A percentile compares a stretch with the other conserved stretches of the same genome.
Conservation (phyloP, 306 rosid genomes). For the Quercus ilex region DNA sequence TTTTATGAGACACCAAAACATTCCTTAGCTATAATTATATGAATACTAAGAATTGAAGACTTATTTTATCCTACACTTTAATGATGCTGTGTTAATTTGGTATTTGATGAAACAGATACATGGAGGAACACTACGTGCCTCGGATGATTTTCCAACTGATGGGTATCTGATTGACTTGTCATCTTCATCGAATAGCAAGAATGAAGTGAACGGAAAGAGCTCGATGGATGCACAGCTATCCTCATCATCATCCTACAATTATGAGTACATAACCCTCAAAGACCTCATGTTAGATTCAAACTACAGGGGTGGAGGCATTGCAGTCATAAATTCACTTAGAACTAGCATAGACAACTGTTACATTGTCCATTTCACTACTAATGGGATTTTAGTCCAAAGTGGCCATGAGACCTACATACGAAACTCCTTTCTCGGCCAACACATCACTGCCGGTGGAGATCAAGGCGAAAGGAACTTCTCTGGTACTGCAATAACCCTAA, state of each 20-base stretch:
- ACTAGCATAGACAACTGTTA: slow-evolving; percentile 80
- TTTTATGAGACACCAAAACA: not conserved
- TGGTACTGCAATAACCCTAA: slow-evolving; percentile 67
- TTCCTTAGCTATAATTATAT: not conserved
- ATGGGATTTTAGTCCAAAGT: slow-evolving; percentile 58
- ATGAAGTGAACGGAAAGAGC: slow-evolving; percentile 2
- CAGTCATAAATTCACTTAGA: slow-evolving; percentile 73
- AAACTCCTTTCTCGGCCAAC: slow-evolving; percentile 83
- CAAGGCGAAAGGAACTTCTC: slow-evolving; percentile 56
- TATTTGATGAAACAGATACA: slow-evolving; percentile 55
- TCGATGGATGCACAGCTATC: slow-evolving; percentile 23
- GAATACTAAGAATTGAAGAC: not conserved
- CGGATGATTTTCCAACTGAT: slow-evolving; percentile 53
- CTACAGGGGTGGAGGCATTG: slow-evolving; percentile 81
- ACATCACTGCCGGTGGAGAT: slow-evolving; percentile 79
- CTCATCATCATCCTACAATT: slow-evolving; percentile 62
- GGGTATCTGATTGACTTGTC: slow-evolving; percentile 72
- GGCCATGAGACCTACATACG: slow-evolving; percentile 93
- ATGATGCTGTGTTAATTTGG: not conserved
- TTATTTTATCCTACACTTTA: not conserved
- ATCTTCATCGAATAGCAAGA: slow-evolving; percentile 24
- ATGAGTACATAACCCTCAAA: slow-evolving; percentile 65
- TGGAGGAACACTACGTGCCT: slow-evolving; percentile 80
- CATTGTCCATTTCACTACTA: slow-evolving; percentile 77
- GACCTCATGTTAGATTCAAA: slow-evolving; percentile 76